Percentiles rank a stretch among this genome's conserved stretches.
Evolutionary conservation across 768 basidiomycete species (phyloP).

Genomic region (Naematelia aurantialba): DNA sequence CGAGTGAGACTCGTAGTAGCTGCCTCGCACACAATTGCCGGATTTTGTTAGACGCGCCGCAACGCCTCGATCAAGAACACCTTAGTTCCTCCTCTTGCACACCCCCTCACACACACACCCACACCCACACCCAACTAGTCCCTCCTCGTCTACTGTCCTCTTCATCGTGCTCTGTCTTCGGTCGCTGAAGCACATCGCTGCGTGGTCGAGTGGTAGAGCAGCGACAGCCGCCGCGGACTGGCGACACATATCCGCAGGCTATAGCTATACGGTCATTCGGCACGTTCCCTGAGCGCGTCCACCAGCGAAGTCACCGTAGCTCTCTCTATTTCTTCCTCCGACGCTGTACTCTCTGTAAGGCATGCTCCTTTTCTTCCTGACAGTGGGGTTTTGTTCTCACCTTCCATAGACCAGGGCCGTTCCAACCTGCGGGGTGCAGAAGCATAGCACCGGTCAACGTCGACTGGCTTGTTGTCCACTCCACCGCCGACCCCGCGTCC

Average conservation of each 20-base stretch:
- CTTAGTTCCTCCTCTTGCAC: neutral
- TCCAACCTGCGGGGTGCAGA: no score
- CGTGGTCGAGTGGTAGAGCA: no score
- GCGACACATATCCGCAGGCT: no score
- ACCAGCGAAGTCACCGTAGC: neutral
- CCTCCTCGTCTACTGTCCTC: no score
- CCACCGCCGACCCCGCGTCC: slow-evolving; percentile 77
- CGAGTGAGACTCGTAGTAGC: no score
- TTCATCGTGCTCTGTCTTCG: no score
- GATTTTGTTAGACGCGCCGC: neutral
- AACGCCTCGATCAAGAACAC: neutral
- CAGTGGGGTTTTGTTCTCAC: neutral
- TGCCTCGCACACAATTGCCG: neutral
- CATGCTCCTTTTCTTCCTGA: neutral
- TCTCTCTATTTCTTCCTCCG: neutral
- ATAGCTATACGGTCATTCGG: no score
- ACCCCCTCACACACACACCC: neutral
- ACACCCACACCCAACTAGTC: neutral
- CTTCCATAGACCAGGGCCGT: no score
- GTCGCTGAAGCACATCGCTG: no score
- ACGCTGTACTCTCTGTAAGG: neutral
- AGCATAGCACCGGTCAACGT: no score
- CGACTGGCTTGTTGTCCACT: slow-evolving; percentile 77
- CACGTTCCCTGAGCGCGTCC: neutral
- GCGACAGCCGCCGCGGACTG: no score